Evolutionary conservation across 2,329 filamentous ascomycete genomes (phyloP).

Genomic region (Madurella fahalii): DNA sequence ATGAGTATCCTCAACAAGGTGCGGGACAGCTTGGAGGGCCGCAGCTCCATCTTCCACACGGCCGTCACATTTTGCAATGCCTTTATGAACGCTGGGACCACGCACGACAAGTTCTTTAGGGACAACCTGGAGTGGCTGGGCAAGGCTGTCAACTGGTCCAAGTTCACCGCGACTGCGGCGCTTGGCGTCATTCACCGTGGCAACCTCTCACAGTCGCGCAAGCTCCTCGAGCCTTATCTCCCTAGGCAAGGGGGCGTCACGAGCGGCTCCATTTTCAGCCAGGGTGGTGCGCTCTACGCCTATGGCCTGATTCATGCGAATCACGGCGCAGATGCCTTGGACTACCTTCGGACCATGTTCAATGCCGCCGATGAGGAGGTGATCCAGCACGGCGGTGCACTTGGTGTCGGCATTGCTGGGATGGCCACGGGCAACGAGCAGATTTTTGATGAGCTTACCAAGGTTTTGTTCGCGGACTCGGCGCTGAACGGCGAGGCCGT

Average conservation of each 20-base stretch:
- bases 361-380: conserved; percentile 78
- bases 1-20: conserved; percentile 92
- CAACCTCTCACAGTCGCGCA: conserved; percentile 88
- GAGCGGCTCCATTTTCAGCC: conserved; percentile 86
- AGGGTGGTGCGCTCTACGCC: conserved; percentile 92
- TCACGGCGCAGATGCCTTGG: conserved; percentile 84
- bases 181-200: conserved; percentile 95
- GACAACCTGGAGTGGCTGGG: conserved; percentile 97
- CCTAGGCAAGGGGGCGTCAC: conserved; percentile 71
- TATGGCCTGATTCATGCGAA: conserved; percentile 97
- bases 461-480: conserved; percentile 86
- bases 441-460: conserved; percentile 87
- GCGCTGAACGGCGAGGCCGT: conserved; percentile 96
- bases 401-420: conserved; percentile 91
- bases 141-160: conserved; percentile 99
- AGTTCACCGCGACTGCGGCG: conserved; percentile 95
- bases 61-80: conserved; percentile 96
- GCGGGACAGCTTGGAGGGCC: conserved; percentile 87
- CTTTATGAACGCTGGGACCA: conserved; percentile 98
- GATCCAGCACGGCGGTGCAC: conserved; percentile 91
- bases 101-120: conserved; percentile 96
- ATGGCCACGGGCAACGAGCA: conserved; percentile 93
- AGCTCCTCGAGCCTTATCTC: conserved; percentile 90
- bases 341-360: conserved; percentile 74
- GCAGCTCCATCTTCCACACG: conserved; percentile 98